Evolutionary conservation across 768 basidiomycete species (phyloP).

Genomic region (Leccinum olivaceopallidum): DNA sequence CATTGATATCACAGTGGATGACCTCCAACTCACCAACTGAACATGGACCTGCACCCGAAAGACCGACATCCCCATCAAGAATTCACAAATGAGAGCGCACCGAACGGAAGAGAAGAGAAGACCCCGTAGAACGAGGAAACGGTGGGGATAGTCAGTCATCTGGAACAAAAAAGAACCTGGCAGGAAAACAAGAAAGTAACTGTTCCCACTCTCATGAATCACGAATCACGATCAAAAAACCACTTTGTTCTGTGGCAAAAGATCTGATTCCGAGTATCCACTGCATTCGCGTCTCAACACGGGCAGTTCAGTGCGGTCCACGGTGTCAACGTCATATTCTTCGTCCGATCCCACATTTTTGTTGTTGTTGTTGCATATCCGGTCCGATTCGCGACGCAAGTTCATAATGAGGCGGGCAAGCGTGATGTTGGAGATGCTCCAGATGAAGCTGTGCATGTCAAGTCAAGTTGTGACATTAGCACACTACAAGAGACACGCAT

Average conservation of each 20-base stretch:
- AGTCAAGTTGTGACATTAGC: not conserved
- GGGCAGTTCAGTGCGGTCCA: conserved; percentile 8
- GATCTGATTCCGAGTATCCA: not conserved
- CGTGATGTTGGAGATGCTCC: conserved; percentile 29
- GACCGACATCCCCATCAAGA: not conserved
- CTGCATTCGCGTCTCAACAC: not conserved
- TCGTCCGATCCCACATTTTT: too few species aligned
- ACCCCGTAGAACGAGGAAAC: not conserved
- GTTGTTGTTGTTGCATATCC: not conserved
- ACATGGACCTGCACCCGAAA: too few species aligned
- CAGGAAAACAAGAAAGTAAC: not conserved
- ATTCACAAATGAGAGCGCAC: not conserved
- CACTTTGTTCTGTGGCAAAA: not conserved
- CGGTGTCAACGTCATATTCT: not conserved
- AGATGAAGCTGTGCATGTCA: conserved; percentile 27
- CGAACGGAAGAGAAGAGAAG: not conserved
- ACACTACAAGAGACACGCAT: conserved; percentile 13
- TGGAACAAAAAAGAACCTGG: not conserved
- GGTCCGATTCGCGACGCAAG: conserved; percentile 26
- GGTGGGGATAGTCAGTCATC: not conserved
- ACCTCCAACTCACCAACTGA: not conserved
- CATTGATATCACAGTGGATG: too few species aligned
- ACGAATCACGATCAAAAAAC: not conserved
- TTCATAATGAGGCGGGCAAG: conserved; percentile 37
- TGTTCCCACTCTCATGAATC: not conserved